Evolutionary conservation across 2,329 filamentous ascomycete species (phyloP), one percentile per base, ranked within the genome.

Genomic region (Colletotrichum trifolii): DNA sequence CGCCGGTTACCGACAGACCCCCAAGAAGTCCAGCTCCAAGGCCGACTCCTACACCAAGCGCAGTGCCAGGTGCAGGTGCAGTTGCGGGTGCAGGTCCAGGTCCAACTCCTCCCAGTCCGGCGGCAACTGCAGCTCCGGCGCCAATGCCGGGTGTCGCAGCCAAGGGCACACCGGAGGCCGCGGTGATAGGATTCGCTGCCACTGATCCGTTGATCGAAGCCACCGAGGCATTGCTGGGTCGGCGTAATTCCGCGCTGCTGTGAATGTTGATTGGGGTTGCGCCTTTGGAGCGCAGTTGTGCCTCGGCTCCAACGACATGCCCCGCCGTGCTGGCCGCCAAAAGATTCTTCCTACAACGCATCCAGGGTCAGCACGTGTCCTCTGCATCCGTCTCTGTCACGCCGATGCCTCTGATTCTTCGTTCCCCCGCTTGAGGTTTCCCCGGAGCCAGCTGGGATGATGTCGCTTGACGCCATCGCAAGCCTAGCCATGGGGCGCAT

Each of bases 311-410:
- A 68, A 71, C 60, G 47, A 53, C 54, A 36, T 60, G 75, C 67
- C 73, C 76, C 67, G 73, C 77, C 62, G 75, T 74, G 69, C 74
- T 78, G 43, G 78, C 73, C 48, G 79, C 75, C 64, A 78, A 73
- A 65, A 81, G 75, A 68, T 81, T 79, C 73, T 83, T 83, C 73
- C 81, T 83, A 69, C 55, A 69, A 8, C 36, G 25, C 11, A 43
- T 38, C 49, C 38, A 15, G 9, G 12, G 36, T 66, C 48, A 66
- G 59, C 47, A 46, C 40, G n/a, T 52, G 48, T 56, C 38, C 25
- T 46, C 25, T 2, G 46, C 38, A 58, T 34, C 52, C 48, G 4
- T 15, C 36, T 53, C 15, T 39, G 9, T 15, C 42, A 46, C 9
- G 57, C 33, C 34, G 40, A 17, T 54, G 47, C 48, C 49, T 54